Conservation (phyloP, 2,329 filamentous ascomycete species). For the Pseudogymnoascus sp. region DNA sequence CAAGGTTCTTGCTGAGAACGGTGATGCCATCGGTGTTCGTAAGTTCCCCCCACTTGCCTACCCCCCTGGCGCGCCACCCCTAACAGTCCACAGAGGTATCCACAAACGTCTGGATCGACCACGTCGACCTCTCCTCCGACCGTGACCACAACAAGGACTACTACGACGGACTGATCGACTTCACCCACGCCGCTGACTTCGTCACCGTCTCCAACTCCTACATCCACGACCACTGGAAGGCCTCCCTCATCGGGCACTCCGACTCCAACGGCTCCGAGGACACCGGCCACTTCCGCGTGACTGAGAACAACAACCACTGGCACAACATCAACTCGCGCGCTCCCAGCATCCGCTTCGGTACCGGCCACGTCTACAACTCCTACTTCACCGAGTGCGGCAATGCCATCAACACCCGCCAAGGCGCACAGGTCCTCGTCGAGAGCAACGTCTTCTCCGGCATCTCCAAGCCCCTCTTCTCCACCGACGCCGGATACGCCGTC, state of each 20-base stretch:
- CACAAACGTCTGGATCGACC: constrained; percentile 58
- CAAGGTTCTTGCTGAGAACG: constrained; percentile 45
- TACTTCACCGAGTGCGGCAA: constrained; percentile 37
- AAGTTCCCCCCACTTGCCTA: neutral
- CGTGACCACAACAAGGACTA: constrained; percentile 55
- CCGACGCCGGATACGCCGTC: constrained; percentile 36
- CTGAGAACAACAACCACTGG: constrained; percentile 60
- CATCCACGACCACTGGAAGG: constrained; percentile 54
- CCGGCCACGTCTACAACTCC: constrained; percentile 52
- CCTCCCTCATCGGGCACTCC: constrained; percentile 51
- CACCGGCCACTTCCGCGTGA: constrained; percentile 52
- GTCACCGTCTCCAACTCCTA: constrained; percentile 45
- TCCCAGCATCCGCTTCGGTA: constrained; percentile 58
- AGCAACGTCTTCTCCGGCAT: constrained; percentile 42
- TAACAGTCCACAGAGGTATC: constrained; percentile 32
- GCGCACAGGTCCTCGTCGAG: constrained; percentile 51
- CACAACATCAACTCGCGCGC: constrained; percentile 54
- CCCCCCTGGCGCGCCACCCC: neutral
- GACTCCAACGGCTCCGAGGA: constrained; percentile 51
- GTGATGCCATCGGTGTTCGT: constrained; percentile 52
- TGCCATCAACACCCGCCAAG: constrained; percentile 48
- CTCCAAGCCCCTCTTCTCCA: constrained; percentile 37
- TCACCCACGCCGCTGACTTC: constrained; percentile 55
- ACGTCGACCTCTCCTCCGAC: constrained; percentile 56
- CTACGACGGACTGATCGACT: constrained; percentile 58